Base-by-base conservation (phyloP, 768 basidiomycete genomes). In the Thelephora aurantiotincta region DNA sequence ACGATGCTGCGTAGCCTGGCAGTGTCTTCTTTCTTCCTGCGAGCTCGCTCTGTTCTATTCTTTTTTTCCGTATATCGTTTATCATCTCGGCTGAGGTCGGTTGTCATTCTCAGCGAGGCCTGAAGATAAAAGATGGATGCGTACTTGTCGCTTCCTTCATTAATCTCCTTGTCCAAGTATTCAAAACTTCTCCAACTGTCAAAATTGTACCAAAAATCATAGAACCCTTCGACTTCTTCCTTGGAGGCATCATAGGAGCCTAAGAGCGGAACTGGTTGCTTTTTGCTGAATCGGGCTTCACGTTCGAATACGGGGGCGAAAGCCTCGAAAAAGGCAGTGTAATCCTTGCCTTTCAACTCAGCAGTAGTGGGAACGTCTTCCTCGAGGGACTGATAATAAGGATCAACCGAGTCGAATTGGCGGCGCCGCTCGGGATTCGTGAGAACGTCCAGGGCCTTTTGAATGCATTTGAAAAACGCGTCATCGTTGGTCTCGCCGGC, bases 181-280 rank as follows among this genome's bases (percentile, higher is more conserved):
- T 99, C 94, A 62, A 97, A 99, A 63, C 82, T 88, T 57, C 94
- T 73, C 94, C 94, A 99, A 55, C 84, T 88, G 65, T 97, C 94
- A 66, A 99, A 94, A 74, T 93, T 94, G 74, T 99, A 98, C 91
- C 92, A 99, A 65, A 94, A 96, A 64, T 97, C 86, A 71, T 99
- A 99, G 73, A 99, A 97, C 5, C 67, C 73, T 62, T 94, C 88
- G 47, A 97, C 93, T 48, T 77, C 75, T 54, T 76, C 74, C 65
- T 96, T 94, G 49, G 79, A 62, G 18, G 82, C 77, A 41, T 85
- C 73, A 50, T 73, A 64, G 23, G 64, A 64, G 9, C 93, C 94
- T 22, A 99, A 75, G 50, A 71, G 63, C 5, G 90, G 93, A 6
- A 91, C 89, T 11, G 92, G 91, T 60, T 85, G 75, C 47, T 61